Evolutionary conservation across 345 rosid species (phyloP).

Genomic region (Aegle marmelos): DNA sequence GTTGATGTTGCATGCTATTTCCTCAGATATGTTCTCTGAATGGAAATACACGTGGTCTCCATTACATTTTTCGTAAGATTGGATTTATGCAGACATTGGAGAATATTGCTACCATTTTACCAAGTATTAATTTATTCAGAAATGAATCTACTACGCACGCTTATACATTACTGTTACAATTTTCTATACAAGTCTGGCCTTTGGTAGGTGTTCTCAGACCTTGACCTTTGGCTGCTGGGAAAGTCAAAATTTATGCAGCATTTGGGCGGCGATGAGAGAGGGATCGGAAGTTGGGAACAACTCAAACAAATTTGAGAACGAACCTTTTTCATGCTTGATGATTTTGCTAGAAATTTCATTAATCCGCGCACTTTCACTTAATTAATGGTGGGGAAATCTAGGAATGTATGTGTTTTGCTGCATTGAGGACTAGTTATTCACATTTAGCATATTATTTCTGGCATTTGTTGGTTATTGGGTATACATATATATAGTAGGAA

Average conservation of each 20-base stretch:
- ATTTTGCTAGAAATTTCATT: not conserved
- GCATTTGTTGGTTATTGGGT: too few relatives aligned
- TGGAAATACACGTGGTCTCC: conserved; percentile 28
- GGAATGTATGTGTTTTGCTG: not conserved
- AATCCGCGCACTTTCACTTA: not conserved
- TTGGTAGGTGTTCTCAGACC: not conserved
- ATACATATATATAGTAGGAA: too few relatives aligned
- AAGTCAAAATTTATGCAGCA: conserved; percentile 15
- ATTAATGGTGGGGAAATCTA: not conserved
- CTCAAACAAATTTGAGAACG: not conserved
- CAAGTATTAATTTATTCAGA: not conserved
- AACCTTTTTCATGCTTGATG: not conserved
- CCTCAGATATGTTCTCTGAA: not conserved
- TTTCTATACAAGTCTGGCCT: not conserved
- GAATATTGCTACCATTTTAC: conserved; percentile 2
- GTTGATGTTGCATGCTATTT: not conserved
- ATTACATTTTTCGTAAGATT: not conserved
- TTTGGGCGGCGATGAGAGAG: not conserved
- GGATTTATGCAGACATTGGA: not conserved
- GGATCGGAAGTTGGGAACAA: not conserved
- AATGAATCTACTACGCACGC: too few relatives aligned
- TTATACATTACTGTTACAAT: too few relatives aligned
- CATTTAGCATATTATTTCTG: too few relatives aligned
- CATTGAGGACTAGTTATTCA: not conserved
- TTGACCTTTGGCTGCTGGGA: conserved; percentile 22